A percentile compares a stretch with the other conserved stretches of the same genome.
These are phyloP conservation scores for Rhizophagus prolifer DNA, from an alignment of 192 early-diverging fungal genomes.

Conservation along the genomic window DNA sequence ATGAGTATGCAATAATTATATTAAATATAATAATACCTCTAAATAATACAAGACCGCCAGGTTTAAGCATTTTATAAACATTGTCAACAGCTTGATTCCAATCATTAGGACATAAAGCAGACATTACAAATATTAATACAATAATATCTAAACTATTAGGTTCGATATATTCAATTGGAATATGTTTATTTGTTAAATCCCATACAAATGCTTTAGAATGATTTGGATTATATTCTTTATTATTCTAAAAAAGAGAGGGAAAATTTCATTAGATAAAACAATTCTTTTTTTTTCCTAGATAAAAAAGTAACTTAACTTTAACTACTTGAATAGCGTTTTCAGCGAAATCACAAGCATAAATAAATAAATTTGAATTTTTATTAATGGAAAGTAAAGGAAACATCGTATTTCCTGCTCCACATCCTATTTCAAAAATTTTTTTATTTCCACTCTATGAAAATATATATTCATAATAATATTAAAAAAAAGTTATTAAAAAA, in stretches of 20 bases:
- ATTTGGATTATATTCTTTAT: conserved; percentile 65
- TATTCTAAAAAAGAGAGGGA: conserved; percentile 34
- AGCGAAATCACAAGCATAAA: conserved; percentile 95
- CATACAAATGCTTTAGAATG: conserved; percentile 91
- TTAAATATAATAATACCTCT: conserved; percentile 8
- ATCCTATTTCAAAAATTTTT: conserved; percentile 90
- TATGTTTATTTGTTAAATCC: conserved; percentile 78
- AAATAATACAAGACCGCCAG: conserved; percentile 75
- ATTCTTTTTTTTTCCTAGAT: not conserved
- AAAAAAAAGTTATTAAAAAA: not conserved
- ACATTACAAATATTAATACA: conserved; percentile 94
- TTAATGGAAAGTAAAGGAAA: conserved; percentile 85
- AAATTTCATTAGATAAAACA: not conserved
- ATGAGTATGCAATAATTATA: not conserved
- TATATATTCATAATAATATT: conserved; percentile 26
- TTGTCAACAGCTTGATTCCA: conserved; percentile 82
- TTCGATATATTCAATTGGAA: conserved; percentile 48
- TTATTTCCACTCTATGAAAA: conserved; percentile 47
- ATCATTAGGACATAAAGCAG: conserved; percentile 83
- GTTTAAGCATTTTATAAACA: conserved; percentile 78
- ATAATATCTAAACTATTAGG: conserved; percentile 74
- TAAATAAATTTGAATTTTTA: conserved; percentile 73
- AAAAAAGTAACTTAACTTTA: conserved; percentile 49
- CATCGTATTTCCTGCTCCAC: conserved; percentile 95
- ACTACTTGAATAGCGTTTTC: conserved; percentile 89